Evolutionary conservation across 257 asterid species (phyloP), one percentile per base, ranked within the genome.

Genomic region (Petunia axillaris): DNA sequence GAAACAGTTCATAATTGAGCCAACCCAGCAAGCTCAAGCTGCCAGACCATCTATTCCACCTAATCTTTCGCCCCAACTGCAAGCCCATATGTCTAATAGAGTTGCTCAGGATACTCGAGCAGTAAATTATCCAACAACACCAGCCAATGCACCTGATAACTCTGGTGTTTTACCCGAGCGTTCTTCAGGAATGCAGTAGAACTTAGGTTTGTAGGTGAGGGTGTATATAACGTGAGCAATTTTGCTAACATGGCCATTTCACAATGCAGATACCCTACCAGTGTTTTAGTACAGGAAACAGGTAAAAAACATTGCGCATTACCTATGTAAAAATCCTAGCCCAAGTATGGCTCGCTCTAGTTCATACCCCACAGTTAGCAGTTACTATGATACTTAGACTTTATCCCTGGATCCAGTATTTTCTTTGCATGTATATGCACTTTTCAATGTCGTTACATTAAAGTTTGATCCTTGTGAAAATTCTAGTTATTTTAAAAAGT

Each of bases 1-100:
- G 43, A 60, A 82, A 68, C 90, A 81, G 76, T 80, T 4, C 75
- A 85, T 88, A 66, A 76, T 70, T 75, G 88, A 80, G 78, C 93
- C 97, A 75, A 87, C 71, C 57, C 93, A 83, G 75, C 89, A 86
- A 62, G 77, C 87, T 76, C 94, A 88, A 83, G 79, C 84, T 77
- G 79, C 83, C 38, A 71, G 80, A 57, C 88, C 94, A 37, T 79
- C 78, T 62, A 76, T 78, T 41, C 83, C 85, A 7, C 57, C 84
- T 68, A 67, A 67, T 78, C 83, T 83, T 38, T 77, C 83, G 8
- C 60, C 89, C 5, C 87, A 81, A 40, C 43, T 85, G 78, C 88
- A 85, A 35, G 73, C 79, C 35, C 62, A 66, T 46, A 40, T 81
- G 85, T 86, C 90, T 11, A 84, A 82, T 59, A 79, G 84, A 79